Conservation (phyloP, 768 basidiomycete genomes). For the Mycena belliarum region DNA sequence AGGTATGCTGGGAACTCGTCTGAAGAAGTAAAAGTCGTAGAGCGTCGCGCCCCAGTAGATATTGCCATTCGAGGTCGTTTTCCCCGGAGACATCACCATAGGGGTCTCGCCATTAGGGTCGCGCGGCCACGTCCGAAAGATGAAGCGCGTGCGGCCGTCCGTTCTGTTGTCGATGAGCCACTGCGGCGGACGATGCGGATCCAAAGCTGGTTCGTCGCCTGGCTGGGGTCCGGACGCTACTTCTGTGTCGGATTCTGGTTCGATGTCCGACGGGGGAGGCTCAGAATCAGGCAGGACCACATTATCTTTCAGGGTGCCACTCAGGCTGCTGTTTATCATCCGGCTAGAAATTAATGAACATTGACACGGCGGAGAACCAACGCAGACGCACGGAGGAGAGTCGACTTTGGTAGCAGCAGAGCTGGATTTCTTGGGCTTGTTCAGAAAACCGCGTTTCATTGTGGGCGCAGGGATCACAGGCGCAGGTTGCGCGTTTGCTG, state of each 20-base stretch:
- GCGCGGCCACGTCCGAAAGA: slow-evolving; percentile 35
- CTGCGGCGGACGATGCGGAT: slow-evolving; percentile 1
- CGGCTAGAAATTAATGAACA: too few relatives aligned
- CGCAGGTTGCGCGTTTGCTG: too few relatives aligned
- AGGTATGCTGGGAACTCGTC: slow-evolving; percentile 23
- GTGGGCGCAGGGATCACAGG: background rate
- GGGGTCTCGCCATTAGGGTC: slow-evolving; percentile 27
- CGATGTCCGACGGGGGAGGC: background rate
- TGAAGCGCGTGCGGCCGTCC: slow-evolving; percentile 20
- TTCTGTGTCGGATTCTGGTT: background rate
- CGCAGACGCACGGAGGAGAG: background rate
- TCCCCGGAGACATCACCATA: slow-evolving; percentile 27
- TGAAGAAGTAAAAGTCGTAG: slow-evolving; percentile 40
- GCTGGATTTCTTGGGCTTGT: background rate
- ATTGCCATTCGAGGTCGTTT: slow-evolving; percentile 31
- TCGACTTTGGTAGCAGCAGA: background rate
- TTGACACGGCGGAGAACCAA: background rate
- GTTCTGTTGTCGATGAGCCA: background rate
- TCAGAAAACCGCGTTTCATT: slow-evolving; percentile 13
- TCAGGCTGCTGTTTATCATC: background rate
- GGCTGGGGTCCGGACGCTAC: background rate
- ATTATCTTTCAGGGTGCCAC: background rate
- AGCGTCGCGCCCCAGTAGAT: slow-evolving; percentile 46
- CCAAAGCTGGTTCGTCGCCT: background rate
- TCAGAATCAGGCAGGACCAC: background rate